Evolutionary conservation across 768 basidiomycete species (phyloP), one percentile per base, ranked within the genome.

Genomic region (Rhizopogon vulgaris): DNA sequence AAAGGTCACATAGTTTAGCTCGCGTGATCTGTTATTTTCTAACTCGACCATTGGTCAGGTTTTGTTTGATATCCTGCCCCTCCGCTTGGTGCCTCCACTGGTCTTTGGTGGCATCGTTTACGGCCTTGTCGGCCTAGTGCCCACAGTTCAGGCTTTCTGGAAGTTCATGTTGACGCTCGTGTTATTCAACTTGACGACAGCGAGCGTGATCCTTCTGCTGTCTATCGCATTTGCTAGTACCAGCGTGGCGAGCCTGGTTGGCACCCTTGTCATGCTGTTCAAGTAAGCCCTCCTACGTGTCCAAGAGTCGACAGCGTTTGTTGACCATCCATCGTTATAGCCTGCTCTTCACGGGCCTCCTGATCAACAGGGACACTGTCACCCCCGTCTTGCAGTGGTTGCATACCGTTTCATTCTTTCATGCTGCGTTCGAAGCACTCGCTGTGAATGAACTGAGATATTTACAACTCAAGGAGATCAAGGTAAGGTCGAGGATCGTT

Each of bases 381-480:
- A 76, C 81, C 0, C 75, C 77, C 0, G 76, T 73, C 36, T 73
- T 96, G 46, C 83, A 80, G 52, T 96, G 92, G 90, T 71, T 99
- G 53, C 89, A 94, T 64, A 93, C 87, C 0, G 63, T 90, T 6
- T 96, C 94, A 5, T 98, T 98, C 78, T 99, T 96, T 85, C 96
- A 99, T 71, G 95, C 96, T 22, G 96, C 91, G 0, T 98, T 94
- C 59, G 96, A 99, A 71, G 94, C 90, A 1, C 78, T 99, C 37
- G 85, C 94, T n/a, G 96, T 99, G 52, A 99, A 98, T 65, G 96
- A 99, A 68, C 74, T 99, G 52, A 78, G 94, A 46, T 97, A 96
- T 69, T 72, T 98, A 27, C 90, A 94, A 63, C 73, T 99, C 34
- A 92, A 91, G 66, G 92, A 99, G 64, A 80, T 85, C 58, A 90